phyloP scores from a whole-genome alignment of 768 basidiomycete species.

The Lactarius trivialis region DNA sequence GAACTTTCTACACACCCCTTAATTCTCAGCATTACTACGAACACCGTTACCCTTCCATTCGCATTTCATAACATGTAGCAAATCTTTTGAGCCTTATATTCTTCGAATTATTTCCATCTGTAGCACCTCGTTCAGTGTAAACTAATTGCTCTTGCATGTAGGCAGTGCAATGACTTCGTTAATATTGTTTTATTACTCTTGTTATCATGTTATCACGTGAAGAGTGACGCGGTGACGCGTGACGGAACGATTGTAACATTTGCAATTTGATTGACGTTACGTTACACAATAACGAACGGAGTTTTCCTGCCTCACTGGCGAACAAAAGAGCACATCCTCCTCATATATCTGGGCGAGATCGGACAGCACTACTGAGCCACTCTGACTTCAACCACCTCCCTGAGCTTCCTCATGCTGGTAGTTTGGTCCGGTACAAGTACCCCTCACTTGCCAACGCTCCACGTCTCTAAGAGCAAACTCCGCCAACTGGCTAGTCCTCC shows the following conservation, averaged over 20 bases:
- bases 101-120: slow-evolving; percentile 16
- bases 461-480: neutral
- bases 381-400: slow-evolving; percentile 13
- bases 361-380: too few species aligned
- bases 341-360: slow-evolving; percentile 9
- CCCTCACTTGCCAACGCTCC: neutral
- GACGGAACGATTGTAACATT: too few species aligned
- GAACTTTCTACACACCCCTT: neutral
- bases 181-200: neutral
- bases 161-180: neutral
- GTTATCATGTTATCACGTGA: slow-evolving; percentile 4
- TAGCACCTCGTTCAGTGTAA: slow-evolving; percentile 13
- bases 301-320: neutral
- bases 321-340: slow-evolving; percentile 9
- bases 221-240: neutral
- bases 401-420: neutral
- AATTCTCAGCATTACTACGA: neutral
- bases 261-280: neutral
- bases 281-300: slow-evolving; percentile 2
- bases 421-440: neutral
- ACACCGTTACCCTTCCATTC: neutral
- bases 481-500: neutral
- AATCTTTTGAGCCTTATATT: neutral
- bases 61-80: slow-evolving; percentile 17
- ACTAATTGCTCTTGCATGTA: neutral